phyloP scores from a whole-genome alignment of 2,329 filamentous ascomycete species.

The Coniochaeta hoffmannii region DNA sequence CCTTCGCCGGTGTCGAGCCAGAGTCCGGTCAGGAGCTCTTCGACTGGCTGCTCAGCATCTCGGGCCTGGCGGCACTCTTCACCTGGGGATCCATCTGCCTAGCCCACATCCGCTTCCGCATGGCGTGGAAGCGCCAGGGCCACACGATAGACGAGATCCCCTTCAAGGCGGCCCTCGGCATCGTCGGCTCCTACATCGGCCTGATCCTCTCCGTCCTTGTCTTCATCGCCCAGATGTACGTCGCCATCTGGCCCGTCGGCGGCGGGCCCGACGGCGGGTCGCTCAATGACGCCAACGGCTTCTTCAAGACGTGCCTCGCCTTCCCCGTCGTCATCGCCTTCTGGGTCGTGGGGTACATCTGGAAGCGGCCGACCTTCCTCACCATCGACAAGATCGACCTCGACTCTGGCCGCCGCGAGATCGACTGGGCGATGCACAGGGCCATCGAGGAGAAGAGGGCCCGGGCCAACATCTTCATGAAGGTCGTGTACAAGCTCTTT shows the following conservation, averaged over 20 bases:
- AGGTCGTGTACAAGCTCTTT: not conserved
- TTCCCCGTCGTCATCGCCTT: slow-evolving; percentile 46
- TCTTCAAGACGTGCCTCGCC: slow-evolving; percentile 48
- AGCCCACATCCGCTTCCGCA: slow-evolving; percentile 62
- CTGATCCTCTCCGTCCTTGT: slow-evolving; percentile 49
- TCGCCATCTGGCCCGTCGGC: slow-evolving; percentile 25
- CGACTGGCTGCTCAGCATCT: slow-evolving; percentile 59
- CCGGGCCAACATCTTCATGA: not conserved
- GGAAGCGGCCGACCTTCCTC: slow-evolving; percentile 57
- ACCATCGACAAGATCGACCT: slow-evolving; percentile 56
- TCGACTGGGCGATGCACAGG: not conserved
- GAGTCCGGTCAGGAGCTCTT: slow-evolving; percentile 42
- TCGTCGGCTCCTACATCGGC: slow-evolving; percentile 58
- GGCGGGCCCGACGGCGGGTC: slow-evolving; percentile 11
- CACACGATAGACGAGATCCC: slow-evolving; percentile 60
- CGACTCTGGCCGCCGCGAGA: slow-evolving; percentile 30
- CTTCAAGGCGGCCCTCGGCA: slow-evolving; percentile 53
- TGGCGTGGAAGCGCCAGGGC: slow-evolving; percentile 53
- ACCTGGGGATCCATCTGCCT: slow-evolving; percentile 65
- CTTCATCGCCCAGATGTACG: slow-evolving; percentile 41
- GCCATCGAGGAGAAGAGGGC: not conserved
- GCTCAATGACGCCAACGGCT: slow-evolving; percentile 28
- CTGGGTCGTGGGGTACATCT: slow-evolving; percentile 49
- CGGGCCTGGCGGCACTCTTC: slow-evolving; percentile 57
- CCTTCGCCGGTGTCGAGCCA: slow-evolving; percentile 36